Evolutionary conservation across 2,329 filamentous ascomycete genomes (phyloP), one percentile per base, ranked within the genome.

Genomic region (Stagonosporopsis vannaccii): DNA sequence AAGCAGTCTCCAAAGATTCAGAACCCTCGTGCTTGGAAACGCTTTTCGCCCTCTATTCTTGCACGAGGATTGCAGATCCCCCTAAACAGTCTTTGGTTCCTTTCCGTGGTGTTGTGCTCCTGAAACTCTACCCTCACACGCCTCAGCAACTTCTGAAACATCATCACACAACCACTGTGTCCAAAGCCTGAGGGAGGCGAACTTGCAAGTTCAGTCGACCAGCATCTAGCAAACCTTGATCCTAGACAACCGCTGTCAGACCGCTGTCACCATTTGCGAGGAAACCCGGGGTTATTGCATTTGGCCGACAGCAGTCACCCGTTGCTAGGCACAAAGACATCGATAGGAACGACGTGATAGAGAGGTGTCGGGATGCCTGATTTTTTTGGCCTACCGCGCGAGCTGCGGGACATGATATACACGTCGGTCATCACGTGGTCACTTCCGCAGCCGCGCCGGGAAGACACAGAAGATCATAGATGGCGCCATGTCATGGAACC

Each of bases 321-420:
- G 19, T 6, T 22, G 22, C n/a, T 33, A 22, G 22, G 12, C 17
- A 32, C 12, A 12, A 20, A 39, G 15, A n/a, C 8, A 17, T 33
- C 7, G 15, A 46, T 9, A 25, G 12, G 15, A 22, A 28, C 23
- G 12, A 28, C 2, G 20, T 19, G 20, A 23, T 17, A 26, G 8
- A 23, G 23, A 7, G 17, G 3, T 7, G 23, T 13, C 47, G 37
- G 25, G 3, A 56, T 56, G 53, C 37, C 47, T 19, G 35, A 25
- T 4, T 68, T 75, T 48, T 48, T 73, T 15, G 52, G 57, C 23
- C 59, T 75, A 7, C 73, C 72, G 9, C 62, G 71, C 15, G 73
- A 75, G 58, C 43, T 75, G 40, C 66, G 73, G 15, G 73, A 75
- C 36, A 63, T 71, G 58, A 69, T 75, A 33, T 75, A 75, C 57